Percentiles rank a stretch among this genome's conserved stretches.
These are phyloP conservation scores for Asterochloris erici DNA, from an alignment of 139 green algal species.

Conservation along the genomic window DNA sequence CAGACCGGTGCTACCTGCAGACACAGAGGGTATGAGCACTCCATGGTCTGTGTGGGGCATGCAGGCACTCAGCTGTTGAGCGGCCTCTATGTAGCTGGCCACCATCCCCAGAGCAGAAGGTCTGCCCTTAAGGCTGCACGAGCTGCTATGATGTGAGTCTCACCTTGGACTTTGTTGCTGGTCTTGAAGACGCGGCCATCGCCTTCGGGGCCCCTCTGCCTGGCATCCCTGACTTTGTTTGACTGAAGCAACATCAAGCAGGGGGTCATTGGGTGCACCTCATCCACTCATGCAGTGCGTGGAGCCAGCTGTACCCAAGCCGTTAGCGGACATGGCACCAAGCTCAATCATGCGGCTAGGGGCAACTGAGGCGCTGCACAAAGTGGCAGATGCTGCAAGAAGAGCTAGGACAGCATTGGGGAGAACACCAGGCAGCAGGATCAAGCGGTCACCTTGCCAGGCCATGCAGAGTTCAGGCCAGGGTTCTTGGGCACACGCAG, in stretches of 20 bases:
- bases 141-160: background rate
- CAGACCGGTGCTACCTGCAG: slow-evolving; percentile 2
- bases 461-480: slow-evolving; percentile 7
- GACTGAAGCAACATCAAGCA: background rate
- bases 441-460: background rate
- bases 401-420: too few species aligned
- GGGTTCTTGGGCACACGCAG: too few species aligned
- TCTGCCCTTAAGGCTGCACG: background rate
- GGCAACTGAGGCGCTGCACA: too few species aligned
- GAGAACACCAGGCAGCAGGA: too few species aligned
- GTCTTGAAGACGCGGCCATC: slow-evolving; percentile 10
- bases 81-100: background rate
- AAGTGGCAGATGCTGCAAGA: too few species aligned
- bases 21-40: background rate
- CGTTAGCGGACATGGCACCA: too few species aligned
- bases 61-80: background rate
- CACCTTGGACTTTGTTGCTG: slow-evolving; percentile 15
- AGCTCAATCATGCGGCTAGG: too few species aligned
- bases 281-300: too few species aligned
- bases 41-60: background rate
- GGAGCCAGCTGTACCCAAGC: too few species aligned
- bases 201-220: background rate
- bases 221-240: background rate
- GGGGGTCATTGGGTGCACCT: too few species aligned
- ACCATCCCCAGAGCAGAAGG: background rate